phyloP scores from a whole-genome alignment of 1,284 basidiomycete species.

The Gomphus bonarii region DNA sequence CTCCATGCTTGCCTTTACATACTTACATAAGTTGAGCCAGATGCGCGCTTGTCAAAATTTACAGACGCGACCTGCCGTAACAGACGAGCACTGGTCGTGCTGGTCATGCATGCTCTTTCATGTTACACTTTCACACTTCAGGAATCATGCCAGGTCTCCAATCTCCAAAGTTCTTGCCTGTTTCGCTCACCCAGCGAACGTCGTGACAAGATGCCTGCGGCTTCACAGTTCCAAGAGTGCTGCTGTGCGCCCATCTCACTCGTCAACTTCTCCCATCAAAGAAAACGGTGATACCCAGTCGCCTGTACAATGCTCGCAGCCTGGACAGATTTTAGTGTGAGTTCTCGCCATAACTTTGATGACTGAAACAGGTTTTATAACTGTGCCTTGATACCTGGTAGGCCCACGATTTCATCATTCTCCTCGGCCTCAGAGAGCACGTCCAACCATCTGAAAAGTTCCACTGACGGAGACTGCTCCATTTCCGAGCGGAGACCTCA shows the following conservation, averaged over 20 bases:
- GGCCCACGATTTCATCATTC: background rate
- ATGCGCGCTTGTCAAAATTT: background rate
- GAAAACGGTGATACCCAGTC: background rate
- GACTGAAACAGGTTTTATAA: background rate
- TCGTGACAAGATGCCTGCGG: background rate
- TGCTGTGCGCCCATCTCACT: background rate
- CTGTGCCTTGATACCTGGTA: background rate
- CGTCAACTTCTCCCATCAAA: background rate
- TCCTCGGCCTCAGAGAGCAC: background rate
- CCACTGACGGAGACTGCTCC: background rate
- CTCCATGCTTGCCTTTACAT: too few species aligned
- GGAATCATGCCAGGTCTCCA: background rate
- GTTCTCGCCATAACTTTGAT: background rate
- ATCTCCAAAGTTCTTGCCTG: background rate
- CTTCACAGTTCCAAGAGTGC: background rate
- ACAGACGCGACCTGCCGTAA: constrained; percentile 1
- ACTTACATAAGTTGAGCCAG: background rate
- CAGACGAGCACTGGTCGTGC: background rate
- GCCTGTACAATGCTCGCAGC: background rate
- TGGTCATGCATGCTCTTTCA: constrained; percentile 6
- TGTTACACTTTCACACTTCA: constrained; percentile 1
- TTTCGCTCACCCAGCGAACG: background rate
- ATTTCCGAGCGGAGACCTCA: background rate
- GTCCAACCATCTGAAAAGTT: background rate
- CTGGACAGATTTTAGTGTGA: background rate